phyloP scores from a whole-genome alignment of 768 basidiomycete genomes.

The Tricholoma matsutake region DNA sequence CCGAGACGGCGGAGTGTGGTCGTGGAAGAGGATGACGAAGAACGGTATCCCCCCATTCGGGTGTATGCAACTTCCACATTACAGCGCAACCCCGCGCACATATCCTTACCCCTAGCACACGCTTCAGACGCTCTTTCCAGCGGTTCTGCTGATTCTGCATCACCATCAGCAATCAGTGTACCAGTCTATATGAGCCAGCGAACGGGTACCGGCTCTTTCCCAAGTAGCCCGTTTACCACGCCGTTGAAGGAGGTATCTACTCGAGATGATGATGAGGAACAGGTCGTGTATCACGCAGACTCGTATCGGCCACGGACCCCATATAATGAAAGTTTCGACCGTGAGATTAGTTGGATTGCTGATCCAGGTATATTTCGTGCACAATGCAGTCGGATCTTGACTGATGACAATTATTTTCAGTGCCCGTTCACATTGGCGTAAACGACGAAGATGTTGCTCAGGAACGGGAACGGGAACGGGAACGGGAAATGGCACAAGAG shows the following conservation, averaged over 20 bases:
- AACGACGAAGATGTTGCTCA: background rate
- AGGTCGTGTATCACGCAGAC: conserved; percentile 62
- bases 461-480: conserved; percentile 25
- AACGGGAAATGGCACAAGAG: conserved; percentile 32
- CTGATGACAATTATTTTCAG: conserved; percentile 41
- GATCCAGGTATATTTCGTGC: conserved; percentile 54
- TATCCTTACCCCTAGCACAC: conserved; percentile 40
- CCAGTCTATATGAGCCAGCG: conserved; percentile 47
- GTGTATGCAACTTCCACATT: conserved; percentile 41
- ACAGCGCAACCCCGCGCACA: conserved; percentile 32
- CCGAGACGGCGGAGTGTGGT: conserved; percentile 58
- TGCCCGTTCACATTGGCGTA: conserved; percentile 19
- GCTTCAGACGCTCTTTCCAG: conserved; percentile 53
- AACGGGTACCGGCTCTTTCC: conserved; percentile 55
- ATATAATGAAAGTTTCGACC: conserved; percentile 46
- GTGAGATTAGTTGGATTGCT: conserved; percentile 76
- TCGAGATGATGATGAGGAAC: conserved; percentile 66
- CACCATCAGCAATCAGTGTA: conserved; percentile 40
- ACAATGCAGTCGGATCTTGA: conserved; percentile 6
- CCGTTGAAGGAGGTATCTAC: conserved; percentile 62
- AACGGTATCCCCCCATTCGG: conserved; percentile 41
- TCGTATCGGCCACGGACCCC: conserved; percentile 46
- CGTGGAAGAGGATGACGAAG: conserved; percentile 69
- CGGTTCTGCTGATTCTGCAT: conserved; percentile 40
- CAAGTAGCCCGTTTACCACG: conserved; percentile 69